A percentile compares a stretch with the other conserved stretches of the same genome.
Conservation (phyloP, 2,329 filamentous ascomycete species). For the Arthrobotrys pseudoclavata region DNA sequence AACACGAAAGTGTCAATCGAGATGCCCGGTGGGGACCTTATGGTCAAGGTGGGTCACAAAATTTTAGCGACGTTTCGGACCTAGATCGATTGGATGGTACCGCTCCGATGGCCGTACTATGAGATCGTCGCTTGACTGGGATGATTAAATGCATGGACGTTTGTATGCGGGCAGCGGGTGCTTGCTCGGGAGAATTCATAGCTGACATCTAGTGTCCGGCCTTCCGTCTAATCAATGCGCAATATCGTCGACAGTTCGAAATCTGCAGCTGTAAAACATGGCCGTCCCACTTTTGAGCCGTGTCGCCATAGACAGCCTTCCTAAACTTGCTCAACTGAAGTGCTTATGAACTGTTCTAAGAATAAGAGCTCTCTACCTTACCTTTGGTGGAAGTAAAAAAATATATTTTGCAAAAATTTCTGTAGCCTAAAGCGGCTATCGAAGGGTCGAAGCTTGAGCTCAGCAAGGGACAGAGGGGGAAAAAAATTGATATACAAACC, state of each 20-base stretch:
- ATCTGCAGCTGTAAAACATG: not conserved
- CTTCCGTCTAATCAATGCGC: constrained; percentile 21
- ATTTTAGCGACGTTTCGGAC: constrained; percentile 57
- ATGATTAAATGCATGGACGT: constrained; percentile 38
- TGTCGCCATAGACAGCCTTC: constrained; percentile 3
- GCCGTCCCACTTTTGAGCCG: not conserved
- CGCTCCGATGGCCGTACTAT: constrained; percentile 35
- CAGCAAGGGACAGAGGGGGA: not conserved
- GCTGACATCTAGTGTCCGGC: constrained; percentile 47
- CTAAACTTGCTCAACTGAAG: not conserved
- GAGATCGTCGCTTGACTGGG: constrained; percentile 45
- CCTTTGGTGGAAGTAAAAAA: constrained; percentile 1
- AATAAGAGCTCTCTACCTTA: constrained; percentile 27
- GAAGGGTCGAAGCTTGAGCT: constrained; percentile 20
- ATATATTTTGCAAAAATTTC: constrained; percentile 16
- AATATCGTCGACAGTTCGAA: constrained; percentile 5
- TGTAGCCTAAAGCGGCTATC: constrained; percentile 22
- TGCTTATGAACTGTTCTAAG: not conserved
- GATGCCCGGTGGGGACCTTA: constrained; percentile 40
- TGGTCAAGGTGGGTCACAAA: constrained; percentile 53
- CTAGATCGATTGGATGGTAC: constrained; percentile 40
- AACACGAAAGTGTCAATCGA: constrained; percentile 24
- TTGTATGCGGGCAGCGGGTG: constrained; percentile 40
- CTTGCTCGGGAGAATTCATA: constrained; percentile 45
- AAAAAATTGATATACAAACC: constrained; percentile 16